Evolutionary conservation across 371 early-diverging fungal species (phyloP), one percentile per base, ranked within the genome.

Genomic region (Nematocida sp.): DNA sequence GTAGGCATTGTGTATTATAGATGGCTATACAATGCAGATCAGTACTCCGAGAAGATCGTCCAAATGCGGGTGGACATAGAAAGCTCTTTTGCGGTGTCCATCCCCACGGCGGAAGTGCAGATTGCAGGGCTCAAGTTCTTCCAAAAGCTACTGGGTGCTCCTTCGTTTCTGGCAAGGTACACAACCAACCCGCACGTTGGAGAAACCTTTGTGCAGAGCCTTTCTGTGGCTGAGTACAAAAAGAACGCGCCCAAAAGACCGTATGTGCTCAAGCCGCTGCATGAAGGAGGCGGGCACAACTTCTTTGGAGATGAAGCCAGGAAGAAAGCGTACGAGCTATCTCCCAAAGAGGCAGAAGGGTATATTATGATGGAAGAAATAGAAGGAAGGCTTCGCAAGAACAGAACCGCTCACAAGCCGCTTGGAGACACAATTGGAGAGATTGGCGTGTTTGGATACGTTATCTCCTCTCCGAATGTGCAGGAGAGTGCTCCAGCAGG

Each of bases 21-120:
- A 40, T 76, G 77, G 67, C 65, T 76, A 27, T 79, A 79, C 52
- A 79, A 79, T 58, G 56, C 52, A 11, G 66, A 66, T 53, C 79
- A 79, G 45, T 76, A 56, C 56, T 41, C 37, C n/a, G 60, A 76
- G 25, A 46, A 46, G n/a, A 38, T 29, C 43, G 75, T 78, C 45
- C 23, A 46, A 13, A 45, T 67, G 23, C n/a, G 79, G 21, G 41
- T 19, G 23, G 3, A 40, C 11, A 25, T 79, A 23, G 79, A 79
- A 63, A 23, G 32, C 17, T 29, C 63, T 4, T 36, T 53, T 17
- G 66, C 41, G 25, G 51, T 79, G 29, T 52, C 31, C 49, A 36
- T 76, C n/a, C 79, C 79, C 13, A 34, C 41, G 11, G 70, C 52
- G 21, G 60, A 63, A 32, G 32, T 66, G 3, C 79, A 79, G 57